Percentiles rank a stretch among this genome's conserved stretches.
phyloP scores from a whole-genome alignment of 257 asterid genomes.

The Gynochthodes officinalis region DNA sequence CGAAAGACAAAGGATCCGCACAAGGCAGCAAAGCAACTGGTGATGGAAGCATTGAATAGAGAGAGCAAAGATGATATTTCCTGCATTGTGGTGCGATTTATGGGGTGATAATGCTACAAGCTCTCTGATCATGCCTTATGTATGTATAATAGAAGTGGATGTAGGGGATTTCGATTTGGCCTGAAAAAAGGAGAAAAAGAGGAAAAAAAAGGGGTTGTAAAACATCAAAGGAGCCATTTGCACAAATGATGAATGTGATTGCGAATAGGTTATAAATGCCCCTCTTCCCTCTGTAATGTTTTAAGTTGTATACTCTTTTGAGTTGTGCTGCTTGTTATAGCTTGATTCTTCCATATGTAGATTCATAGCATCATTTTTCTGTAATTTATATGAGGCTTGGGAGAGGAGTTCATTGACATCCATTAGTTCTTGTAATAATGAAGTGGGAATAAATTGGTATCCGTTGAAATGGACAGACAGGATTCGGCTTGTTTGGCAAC shows the following conservation, averaged over 20 bases:
- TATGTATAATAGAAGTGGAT: conserved; percentile 29
- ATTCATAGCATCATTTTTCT: conserved; percentile 31
- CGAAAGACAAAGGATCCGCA: conserved; percentile 71
- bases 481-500: not conserved
- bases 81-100: conserved; percentile 79
- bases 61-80: conserved; percentile 94
- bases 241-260: conserved; percentile 10
- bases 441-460: conserved; percentile 15
- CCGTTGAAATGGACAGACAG: not conserved
- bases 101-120: conserved; percentile 21
- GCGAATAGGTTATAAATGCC: conserved; percentile 17
- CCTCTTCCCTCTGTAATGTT: conserved; percentile 23
- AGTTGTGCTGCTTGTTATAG: conserved; percentile 36
- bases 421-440: conserved; percentile 33
- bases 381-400: conserved; percentile 32
- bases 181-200: too few relatives aligned
- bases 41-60: conserved; percentile 61
- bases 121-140: conserved; percentile 20
- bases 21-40: conserved; percentile 84
- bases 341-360: conserved; percentile 49
- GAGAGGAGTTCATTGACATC: conserved; percentile 25
- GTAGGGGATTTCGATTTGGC: conserved; percentile 15
- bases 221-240: conserved; percentile 20
- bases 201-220: conserved; percentile 11
- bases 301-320: conserved; percentile 17